Evolutionary conservation across 768 basidiomycete species (phyloP).

Genomic region (Coprinopsis sp.): DNA sequence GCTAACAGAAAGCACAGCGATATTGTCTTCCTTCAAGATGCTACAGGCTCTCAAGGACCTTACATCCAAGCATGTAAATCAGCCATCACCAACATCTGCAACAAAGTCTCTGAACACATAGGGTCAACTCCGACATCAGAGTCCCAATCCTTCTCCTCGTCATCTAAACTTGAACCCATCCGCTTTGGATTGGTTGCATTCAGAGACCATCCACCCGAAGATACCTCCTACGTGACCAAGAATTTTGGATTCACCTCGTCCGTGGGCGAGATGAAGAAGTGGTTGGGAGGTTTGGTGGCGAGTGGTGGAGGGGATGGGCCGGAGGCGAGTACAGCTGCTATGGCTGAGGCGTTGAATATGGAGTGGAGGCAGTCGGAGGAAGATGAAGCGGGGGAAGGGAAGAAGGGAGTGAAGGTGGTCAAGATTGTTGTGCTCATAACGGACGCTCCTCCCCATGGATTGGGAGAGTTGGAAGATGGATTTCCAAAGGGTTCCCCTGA

Average conservation of each 20-base stretch:
- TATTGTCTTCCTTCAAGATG: conserved; percentile 19
- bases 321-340: conserved; percentile 52
- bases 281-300: conserved; percentile 37
- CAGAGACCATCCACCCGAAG: conserved; percentile 52
- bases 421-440: conserved; percentile 55
- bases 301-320: conserved; percentile 50
- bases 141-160: conserved; percentile 13
- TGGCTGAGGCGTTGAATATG: conserved; percentile 43
- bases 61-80: conserved; percentile 41
- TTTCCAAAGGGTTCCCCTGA: conserved; percentile 22
- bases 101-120: conserved; percentile 29
- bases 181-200: conserved; percentile 8
- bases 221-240: conserved; percentile 46
- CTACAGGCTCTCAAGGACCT: conserved; percentile 41
- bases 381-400: no score
- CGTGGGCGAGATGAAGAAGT: conserved; percentile 38
- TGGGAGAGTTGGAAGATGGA: conserved; percentile 50
- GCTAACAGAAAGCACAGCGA: conserved; percentile 4
- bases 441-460: conserved; percentile 57
- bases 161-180: conserved; percentile 4
- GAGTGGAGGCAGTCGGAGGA: conserved; percentile 51
- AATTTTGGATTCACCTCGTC: conserved; percentile 47
- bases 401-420: conserved; percentile 36
- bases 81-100: conserved; percentile 48
- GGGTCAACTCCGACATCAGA: conserved; percentile 32